Base-by-base conservation (phyloP, 495 filamentous ascomycete species). In the Neurospora cerealis region DNA sequence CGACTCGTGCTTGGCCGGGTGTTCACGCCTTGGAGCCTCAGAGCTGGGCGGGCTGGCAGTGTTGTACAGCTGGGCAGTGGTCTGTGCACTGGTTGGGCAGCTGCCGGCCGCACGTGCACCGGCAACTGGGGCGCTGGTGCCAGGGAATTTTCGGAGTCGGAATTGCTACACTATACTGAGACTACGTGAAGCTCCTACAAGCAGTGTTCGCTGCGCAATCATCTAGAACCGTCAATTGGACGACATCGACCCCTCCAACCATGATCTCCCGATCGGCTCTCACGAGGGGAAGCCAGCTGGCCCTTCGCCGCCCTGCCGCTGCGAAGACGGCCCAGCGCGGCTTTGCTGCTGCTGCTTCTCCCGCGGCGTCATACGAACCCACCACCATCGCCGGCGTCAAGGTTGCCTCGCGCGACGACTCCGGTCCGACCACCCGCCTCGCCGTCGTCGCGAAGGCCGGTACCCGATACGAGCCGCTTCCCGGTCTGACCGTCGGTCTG, bases 361-460 rank as follows among this genome's bases (percentile, higher is more conserved):
- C 79, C 79, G 76, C 87, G 76, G 93, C 94, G 83, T 90, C 92
- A 81, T 99, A 96, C 88, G 90, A 96, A 80, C 91, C 91, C 77
- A 88, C 93, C 79, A 93, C 95, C 83, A 88, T 92, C 80, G 86
- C 88, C 76, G 94, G 96, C 77, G 86, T 98, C 82, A 98, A 97
- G 88, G 87, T 96, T 73, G 94, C 94, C 78, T 91, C 91, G 84
- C 87, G 95, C 84, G 94, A 98, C 84, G 86, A 94, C 74, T 86
- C 89, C 74, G 94, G 94, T 36, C 93, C 94, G 76, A 97, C 94
- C 71, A 93, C 93, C 66, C 93, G 92, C 75, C 87, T 99, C 76
- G 94, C 94, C 42, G 80, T 99, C 76, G 94, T 98, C 80, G 89
- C 94, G 69, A 96, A 95, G 83, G 96, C 93, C 74, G 96, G 96